Conservation (phyloP, 2,329 filamentous ascomycete genomes). For the Xylaria sp. region DNA sequence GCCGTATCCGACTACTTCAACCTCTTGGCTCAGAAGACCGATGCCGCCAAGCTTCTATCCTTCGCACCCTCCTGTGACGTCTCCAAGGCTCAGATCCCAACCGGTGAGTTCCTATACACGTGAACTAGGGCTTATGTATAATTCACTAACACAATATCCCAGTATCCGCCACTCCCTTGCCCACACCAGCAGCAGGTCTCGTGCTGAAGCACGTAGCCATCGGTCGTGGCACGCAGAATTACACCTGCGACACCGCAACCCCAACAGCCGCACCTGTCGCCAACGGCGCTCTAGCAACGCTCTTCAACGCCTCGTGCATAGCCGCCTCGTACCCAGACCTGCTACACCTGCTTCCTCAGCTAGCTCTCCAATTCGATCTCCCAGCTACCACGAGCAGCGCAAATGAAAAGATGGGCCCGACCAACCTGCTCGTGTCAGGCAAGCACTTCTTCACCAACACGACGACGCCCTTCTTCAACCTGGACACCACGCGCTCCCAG, state of each 20-base stretch:
- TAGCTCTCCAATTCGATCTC: conserved; percentile 75
- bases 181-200: conserved; percentile 68
- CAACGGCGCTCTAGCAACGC: conserved; percentile 80
- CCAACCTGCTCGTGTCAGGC: conserved; percentile 73
- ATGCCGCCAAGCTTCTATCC: conserved; percentile 57
- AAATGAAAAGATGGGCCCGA: conserved; percentile 59
- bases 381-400: conserved; percentile 28
- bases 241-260: conserved; percentile 78
- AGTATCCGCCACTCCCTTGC: conserved; percentile 67
- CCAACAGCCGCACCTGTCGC: conserved; percentile 70
- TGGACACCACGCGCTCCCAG: conserved; percentile 66
- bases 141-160: conserved; percentile 57
- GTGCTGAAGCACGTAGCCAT: conserved; percentile 81
- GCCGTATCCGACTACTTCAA: conserved; percentile 71
- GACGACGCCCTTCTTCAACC: conserved; percentile 82
- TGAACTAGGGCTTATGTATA: neutral
- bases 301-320: conserved; percentile 89
- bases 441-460: conserved; percentile 82
- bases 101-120: conserved; percentile 53
- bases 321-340: conserved; percentile 76
- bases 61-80: conserved; percentile 64
- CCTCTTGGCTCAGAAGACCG: conserved; percentile 66
- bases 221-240: conserved; percentile 92
- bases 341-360: conserved; percentile 70
- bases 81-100: conserved; percentile 62